Percentiles rank a stretch among this genome's conserved stretches.
Conservation (phyloP, 1,139 yeast genomes). For the Debaryomyces sp. region DNA sequence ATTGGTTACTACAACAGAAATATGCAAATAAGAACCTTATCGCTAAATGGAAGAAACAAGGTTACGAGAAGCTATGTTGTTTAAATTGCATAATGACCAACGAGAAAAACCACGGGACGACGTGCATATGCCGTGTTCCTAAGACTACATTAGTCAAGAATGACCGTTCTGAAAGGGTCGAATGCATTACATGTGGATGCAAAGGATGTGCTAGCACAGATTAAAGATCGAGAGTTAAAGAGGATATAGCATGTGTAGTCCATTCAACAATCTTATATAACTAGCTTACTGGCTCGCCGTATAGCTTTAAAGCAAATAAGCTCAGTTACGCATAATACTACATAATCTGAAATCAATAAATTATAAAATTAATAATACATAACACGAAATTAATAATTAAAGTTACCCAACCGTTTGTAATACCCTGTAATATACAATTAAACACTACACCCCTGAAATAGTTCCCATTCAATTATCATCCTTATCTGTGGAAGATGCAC, state of each 20-base stretch:
- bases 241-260: background rate
- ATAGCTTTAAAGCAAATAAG: background rate
- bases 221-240: constrained; percentile 24
- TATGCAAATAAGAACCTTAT: constrained; percentile 72
- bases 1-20: constrained; percentile 71
- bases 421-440: background rate
- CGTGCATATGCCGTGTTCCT: constrained; percentile 90
- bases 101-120: constrained; percentile 64
- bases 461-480: constrained; percentile 6
- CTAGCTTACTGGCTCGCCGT: background rate
- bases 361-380: constrained; percentile 6
- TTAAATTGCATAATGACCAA: constrained; percentile 71
- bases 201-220: constrained; percentile 87
- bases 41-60: constrained; percentile 91
- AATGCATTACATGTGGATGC: constrained; percentile 89
- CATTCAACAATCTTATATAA: background rate
- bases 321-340: background rate
- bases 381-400: constrained; percentile 5
- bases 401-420: constrained; percentile 5
- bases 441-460: background rate
- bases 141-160: constrained; percentile 50
- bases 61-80: constrained; percentile 88
- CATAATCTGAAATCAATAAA: background rate
- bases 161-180: constrained; percentile 38
- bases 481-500: constrained; percentile 10